These are phyloP conservation scores for Marasmius fiardii DNA, from an alignment of 1,284 basidiomycete species.

Conservation along the genomic window DNA sequence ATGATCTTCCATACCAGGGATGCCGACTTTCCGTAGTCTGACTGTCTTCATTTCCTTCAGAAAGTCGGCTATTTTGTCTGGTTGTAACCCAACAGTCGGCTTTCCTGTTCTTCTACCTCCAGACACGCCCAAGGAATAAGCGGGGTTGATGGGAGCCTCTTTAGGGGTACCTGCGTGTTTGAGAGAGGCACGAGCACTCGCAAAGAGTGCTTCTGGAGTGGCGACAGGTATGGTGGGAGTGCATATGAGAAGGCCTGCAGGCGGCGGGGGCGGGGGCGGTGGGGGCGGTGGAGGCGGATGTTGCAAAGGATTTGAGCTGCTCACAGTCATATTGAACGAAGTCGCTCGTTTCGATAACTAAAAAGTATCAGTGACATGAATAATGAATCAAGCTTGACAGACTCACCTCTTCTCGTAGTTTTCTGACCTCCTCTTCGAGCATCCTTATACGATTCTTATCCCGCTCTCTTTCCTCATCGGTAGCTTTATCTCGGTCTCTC, in stretches of 20 bases:
- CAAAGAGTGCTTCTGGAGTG: constrained; percentile 40
- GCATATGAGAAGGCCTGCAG: constrained; percentile 22
- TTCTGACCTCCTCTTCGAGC: constrained; percentile 64
- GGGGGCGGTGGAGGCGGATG: constrained; percentile 52
- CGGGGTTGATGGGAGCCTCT: constrained; percentile 62
- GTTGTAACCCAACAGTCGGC: constrained; percentile 64
- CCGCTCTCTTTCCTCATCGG: constrained; percentile 20
- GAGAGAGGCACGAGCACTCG: constrained; percentile 57
- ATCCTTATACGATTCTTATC: constrained; percentile 63
- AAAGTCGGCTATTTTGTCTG: constrained; percentile 79
- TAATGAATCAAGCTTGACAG: background rate
- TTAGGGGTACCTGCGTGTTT: constrained; percentile 54
- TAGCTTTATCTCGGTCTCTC: constrained; percentile 19
- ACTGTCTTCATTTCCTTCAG: constrained; percentile 75
- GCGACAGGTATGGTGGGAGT: constrained; percentile 25
- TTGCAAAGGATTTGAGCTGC: constrained; percentile 21
- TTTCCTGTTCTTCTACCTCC: constrained; percentile 44
- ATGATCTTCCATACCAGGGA: constrained; percentile 2
- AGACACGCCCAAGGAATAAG: constrained; percentile 15
- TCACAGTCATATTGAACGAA: background rate
- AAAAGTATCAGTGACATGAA: constrained; percentile 1
- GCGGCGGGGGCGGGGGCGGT: constrained; percentile 38
- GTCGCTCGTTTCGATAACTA: constrained; percentile 48
- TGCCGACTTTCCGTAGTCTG: constrained; percentile 52
- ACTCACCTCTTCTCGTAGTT: constrained; percentile 60